These are phyloP conservation scores for Xylariales sp. DNA, from an alignment of 2,329 filamentous ascomycete species.

Conservation along the genomic window DNA sequence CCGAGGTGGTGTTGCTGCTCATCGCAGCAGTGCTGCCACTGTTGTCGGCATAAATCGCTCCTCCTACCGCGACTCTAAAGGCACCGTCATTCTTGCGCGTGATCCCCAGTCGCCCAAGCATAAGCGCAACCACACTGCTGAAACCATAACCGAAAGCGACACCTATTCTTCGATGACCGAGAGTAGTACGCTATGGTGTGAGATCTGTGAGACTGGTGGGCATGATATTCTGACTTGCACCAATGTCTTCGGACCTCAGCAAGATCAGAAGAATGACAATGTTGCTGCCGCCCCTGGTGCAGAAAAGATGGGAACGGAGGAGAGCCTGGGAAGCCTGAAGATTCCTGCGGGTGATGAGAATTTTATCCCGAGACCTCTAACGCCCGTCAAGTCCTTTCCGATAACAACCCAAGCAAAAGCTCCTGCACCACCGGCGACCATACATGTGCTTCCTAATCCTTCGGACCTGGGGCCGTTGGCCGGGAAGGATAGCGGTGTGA, in stretches of 20 bases:
- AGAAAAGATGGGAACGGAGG: slow-evolving; percentile 30
- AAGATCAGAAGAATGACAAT: slow-evolving; percentile 17
- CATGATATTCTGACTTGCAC: slow-evolving; percentile 94
- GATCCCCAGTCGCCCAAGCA: slow-evolving; percentile 42
- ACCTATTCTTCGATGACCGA: slow-evolving; percentile 67
- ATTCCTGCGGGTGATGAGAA: slow-evolving; percentile 33
- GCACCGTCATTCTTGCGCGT: slow-evolving; percentile 57
- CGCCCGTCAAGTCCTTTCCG: slow-evolving; percentile 46
- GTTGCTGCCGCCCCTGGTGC: slow-evolving; percentile 1
- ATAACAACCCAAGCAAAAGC: no score
- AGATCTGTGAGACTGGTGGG: slow-evolving; percentile 88
- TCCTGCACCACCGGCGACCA: slow-evolving; percentile 30
- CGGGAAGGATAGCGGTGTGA: slow-evolving; percentile 71
- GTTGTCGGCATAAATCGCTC: slow-evolving; percentile 47
- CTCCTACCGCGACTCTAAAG: slow-evolving; percentile 62
- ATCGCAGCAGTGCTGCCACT: slow-evolving; percentile 50
- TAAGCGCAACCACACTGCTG: slow-evolving; percentile 52
- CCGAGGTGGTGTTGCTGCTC: slow-evolving; percentile 33
- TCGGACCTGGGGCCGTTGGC: slow-evolving; percentile 66
- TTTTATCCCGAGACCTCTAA: slow-evolving; percentile 50
- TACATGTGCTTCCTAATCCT: slow-evolving; percentile 53
- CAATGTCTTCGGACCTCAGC: slow-evolving; percentile 68
- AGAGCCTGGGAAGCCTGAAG: slow-evolving; percentile 34
- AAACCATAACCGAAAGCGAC: slow-evolving; percentile 68
- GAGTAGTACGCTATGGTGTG: slow-evolving; percentile 77